Percentiles rank a stretch among this genome's conserved stretches.
These are phyloP conservation scores for Chalara sp. DNA, from an alignment of 2,329 filamentous ascomycete species.

Conservation along the genomic window DNA sequence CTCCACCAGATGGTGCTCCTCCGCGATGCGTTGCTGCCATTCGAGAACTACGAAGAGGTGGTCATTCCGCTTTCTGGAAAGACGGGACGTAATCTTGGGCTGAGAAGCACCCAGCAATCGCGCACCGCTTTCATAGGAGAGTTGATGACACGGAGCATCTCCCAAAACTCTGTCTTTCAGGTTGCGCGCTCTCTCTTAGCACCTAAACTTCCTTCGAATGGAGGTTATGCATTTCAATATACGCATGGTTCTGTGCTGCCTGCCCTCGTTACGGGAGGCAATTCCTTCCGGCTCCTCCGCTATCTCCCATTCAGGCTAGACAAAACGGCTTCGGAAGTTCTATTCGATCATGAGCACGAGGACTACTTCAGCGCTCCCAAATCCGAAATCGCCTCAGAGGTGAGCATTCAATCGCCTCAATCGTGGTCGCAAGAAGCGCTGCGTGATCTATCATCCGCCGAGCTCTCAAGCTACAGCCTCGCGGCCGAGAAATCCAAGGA, in stretches of 20 bases:
- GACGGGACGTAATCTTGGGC: not conserved
- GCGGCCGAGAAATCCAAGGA: too few species aligned
- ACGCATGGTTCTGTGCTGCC: not conserved
- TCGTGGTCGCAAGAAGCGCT: too few species aligned
- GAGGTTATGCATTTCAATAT: not conserved
- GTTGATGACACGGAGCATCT: not conserved
- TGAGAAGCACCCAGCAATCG: not conserved
- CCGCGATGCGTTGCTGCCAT: constrained; percentile 16
- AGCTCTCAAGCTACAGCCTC: too few species aligned
- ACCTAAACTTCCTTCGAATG: not conserved
- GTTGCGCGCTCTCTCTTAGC: not conserved
- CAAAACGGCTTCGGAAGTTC: not conserved
- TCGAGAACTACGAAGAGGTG: constrained; percentile 19
- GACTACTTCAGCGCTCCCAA: not conserved
- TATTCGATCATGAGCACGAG: not conserved
- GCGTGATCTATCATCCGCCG: too few species aligned
- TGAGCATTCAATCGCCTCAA: not conserved
- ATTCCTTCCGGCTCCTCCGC: not conserved
- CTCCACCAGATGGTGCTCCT: constrained; percentile 19
- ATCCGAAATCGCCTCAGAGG: not conserved
- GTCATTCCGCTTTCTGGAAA: not conserved
- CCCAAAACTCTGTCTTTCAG: not conserved
- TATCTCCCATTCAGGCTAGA: not conserved
- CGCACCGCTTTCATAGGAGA: not conserved
- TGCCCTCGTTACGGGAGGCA: not conserved